Base-by-base conservation (phyloP, 192 early-diverging fungal species). In the Podila verticillata region DNA sequence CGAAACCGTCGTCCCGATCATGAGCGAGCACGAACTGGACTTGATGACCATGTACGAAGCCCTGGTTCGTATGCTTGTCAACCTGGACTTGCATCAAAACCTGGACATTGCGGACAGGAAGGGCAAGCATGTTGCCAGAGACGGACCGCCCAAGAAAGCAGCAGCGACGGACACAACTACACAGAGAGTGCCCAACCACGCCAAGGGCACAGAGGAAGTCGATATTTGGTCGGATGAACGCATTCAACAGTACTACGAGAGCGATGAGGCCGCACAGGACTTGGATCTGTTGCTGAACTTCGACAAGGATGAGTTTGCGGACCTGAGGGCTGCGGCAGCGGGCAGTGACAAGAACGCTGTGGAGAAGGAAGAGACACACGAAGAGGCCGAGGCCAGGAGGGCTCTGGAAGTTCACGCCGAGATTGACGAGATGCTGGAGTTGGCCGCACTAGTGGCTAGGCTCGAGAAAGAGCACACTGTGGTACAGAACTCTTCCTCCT, bases 41-140 rank as follows among this genome's bases (percentile, higher is more conserved):
- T 44, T 80, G 63, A 65, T 72, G 15, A 29, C 5, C 24, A 36
- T 80, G 65, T 80, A 80, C 17, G 70, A 72, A 26, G 17, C 61
- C 2, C 7, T 80, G 61, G 34, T 56, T 5, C 24, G 54, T 0
- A 72, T 68, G 57, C 61, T 80, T 19, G n/a, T 80, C 32, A 20
- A 26, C 3, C 36, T 80, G 35, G 70, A 80, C n/a, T 10, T 80
- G 48, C 56, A 62, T 36, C 58, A 13, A 54, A 44, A 44, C 7
- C 12, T 44, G 39, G 39, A 44, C 47, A n/a, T 49, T 31, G 20
- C 4, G 24, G 29, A 39, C 26, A n/a, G 24, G 57, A 36, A 19
- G 57, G 7, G 47, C 7, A 32, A 12, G 24, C 39, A 29, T 0
- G 5, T 29, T 24, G 22, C n/a, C 31, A 1, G 22, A 34, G 7